Base-by-base conservation (phyloP, 2,329 filamentous ascomycete species). In the Fusarium anthophilum region DNA sequence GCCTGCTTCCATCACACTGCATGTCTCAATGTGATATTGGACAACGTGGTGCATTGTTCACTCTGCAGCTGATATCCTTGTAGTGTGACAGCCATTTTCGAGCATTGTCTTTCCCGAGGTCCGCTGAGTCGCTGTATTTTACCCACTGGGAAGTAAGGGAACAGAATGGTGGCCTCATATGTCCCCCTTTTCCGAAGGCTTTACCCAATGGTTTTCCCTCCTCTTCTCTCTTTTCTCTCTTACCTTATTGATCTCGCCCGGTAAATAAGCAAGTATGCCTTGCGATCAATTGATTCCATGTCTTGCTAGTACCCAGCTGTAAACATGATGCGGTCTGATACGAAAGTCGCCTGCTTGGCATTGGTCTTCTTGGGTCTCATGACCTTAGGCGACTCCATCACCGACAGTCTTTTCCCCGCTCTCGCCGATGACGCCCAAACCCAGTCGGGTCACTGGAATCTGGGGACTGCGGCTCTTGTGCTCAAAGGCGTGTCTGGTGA, bases 171-270 rank as follows among this genome's bases (percentile, higher is more conserved):
- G 28, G 48, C 30, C 30, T 35, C 48, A 18, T 20, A 12, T 1
- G 7, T 18, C 3, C 5, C 0, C 8, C 22, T 8, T 24, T 20
- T 6, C 50, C 18, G 24, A 26, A 3, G 4, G 6, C 1, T 3
- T 32, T 24, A 0, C 1, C 53, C 26, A 28, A 55, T 30, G 2
- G 4, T 9, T 2, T 28, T 12, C 15, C 9, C 24, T 7, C 6
- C 7, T 13, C 12, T 45, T 30, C 4, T 20, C 28, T 1, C 39
- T 12, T 39, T 22, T 9, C 38, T 14, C 9, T 18, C 3, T 32
- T 14, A 20, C 3, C 8, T 24, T 9, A 6, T 9, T 8, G 11
- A 10, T 20, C 11, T 22, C n/a, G 39, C 55, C 39, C 18, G 30
- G n/a, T 26, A 26, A 35, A 37, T 37, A 57, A 6, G 7, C n/a